Conservation (phyloP, 202 grass and related monocot species). For the Panicum hallii region DNA sequence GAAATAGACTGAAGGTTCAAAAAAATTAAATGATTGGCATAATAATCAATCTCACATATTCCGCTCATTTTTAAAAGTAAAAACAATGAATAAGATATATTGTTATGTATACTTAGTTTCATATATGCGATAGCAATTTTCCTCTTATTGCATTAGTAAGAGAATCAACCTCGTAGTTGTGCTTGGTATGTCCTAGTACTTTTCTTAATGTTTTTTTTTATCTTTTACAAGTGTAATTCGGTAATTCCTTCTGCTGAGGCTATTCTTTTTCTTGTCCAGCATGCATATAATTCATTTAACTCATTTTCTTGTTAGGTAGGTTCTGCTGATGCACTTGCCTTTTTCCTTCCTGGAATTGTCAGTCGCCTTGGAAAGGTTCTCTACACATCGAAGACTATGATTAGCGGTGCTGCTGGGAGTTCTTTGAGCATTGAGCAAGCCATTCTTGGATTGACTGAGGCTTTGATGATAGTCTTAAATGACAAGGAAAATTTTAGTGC, state of each 20-base stretch:
- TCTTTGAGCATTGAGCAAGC: slow-evolving; percentile 74
- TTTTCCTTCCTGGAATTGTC: slow-evolving; percentile 93
- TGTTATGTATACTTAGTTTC: slow-evolving; percentile 7
- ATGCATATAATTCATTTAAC: slow-evolving; percentile 37
- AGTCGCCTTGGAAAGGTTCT: slow-evolving; percentile 87
- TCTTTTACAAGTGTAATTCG: slow-evolving; percentile 27
- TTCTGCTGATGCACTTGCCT: slow-evolving; percentile 88
- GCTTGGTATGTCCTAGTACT: neutral
- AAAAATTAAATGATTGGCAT: slow-evolving; percentile 3
- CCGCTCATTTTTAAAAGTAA: slow-evolving; percentile 6
- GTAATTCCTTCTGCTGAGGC: slow-evolving; percentile 24
- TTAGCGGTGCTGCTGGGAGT: slow-evolving; percentile 82
- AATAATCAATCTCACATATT: neutral
- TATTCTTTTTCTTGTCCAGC: slow-evolving; percentile 19
- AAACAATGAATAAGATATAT: slow-evolving; percentile 24
- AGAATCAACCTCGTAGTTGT: slow-evolving; percentile 28
- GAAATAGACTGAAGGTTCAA: slow-evolving; percentile 34
- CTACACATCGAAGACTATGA: slow-evolving; percentile 73
- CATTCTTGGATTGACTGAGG: slow-evolving; percentile 82
- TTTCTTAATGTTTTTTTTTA: slow-evolving; percentile 18
- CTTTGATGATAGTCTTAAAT: slow-evolving; percentile 81
- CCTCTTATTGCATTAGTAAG: slow-evolving; percentile 14
- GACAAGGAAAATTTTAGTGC: slow-evolving; percentile 74
- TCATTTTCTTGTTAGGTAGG: slow-evolving; percentile 76
- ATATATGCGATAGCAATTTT: slow-evolving; percentile 14